Evolutionary conservation across 306 rosid species (phyloP), one percentile per base, ranked within the genome.

Genomic region (Cercis canadensis): DNA sequence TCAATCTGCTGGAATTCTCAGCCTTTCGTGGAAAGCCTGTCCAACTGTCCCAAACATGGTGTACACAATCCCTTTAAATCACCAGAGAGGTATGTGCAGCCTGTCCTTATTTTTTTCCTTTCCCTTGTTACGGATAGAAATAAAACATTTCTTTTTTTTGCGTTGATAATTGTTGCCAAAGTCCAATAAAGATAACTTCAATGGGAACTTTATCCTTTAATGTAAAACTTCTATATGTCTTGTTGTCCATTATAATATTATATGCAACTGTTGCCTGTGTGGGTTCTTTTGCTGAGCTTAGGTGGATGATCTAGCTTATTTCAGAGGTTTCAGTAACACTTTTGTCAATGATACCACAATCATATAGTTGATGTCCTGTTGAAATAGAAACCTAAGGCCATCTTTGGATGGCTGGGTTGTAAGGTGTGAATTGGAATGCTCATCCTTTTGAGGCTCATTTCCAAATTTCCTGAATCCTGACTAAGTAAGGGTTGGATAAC

Each of bases 31-130:
- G 78, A 90, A 83, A 90, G 98, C 86, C 87, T 94, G 85, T 62
- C 89, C 77, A 80, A 73, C 79, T 94, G 98, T 70, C 97, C 98
- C 13, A 94, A 94, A 72, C 98, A 90, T 72, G 98, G 98, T 69
- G 75, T 94, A 10, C 98, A 94, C 80, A 94, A 94, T 76, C 98
- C 98, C 8, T 90, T 94, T 76, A 94, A 94, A 87, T 87, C 88
- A 41, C 98, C 98, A 3, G 95, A 94, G 87, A 89, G 98, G 98
- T 94, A 69, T 58, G 81, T 54, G 57, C 78, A 69, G 24, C 53
- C 47, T 75, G 11, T 71, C 41, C 37, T 66, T 49, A 31, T 43
- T 12, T 57, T 44, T 32, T 59, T 53, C 47, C 62, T 54, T 14
- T 50, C 44, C 24, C 62, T 33, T 34, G 7, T 24, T 46, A 6